Percentiles rank a stretch among this genome's conserved stretches.
These are phyloP conservation scores for Corynespora cassiicola DNA, from an alignment of 2,329 filamentous ascomycete genomes.

Conservation along the genomic window DNA sequence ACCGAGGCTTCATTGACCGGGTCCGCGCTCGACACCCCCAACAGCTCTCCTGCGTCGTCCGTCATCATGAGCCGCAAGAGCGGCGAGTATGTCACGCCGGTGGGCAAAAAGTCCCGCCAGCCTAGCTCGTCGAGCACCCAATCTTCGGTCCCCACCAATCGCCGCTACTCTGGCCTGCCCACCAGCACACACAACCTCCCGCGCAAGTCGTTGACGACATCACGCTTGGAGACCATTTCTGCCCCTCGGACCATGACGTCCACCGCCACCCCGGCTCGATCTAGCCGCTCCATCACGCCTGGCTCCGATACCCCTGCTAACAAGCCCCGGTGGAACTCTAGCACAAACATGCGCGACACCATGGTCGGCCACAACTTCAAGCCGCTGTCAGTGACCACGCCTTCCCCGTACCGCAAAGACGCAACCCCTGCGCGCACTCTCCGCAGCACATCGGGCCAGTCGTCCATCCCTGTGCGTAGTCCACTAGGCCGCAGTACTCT, in stretches of 20 bases:
- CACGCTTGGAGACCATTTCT: constrained; percentile 25
- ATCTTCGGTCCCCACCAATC: constrained; percentile 48
- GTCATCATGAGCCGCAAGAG: constrained; percentile 62
- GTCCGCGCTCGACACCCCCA: constrained; percentile 69
- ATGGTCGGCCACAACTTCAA: constrained; percentile 48
- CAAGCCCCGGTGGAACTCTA: constrained; percentile 49
- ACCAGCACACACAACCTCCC: constrained; percentile 27
- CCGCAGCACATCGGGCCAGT: constrained; percentile 38
- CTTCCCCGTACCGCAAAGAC: constrained; percentile 39
- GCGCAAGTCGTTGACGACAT: constrained; percentile 31
- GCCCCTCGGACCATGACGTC: constrained; percentile 31
- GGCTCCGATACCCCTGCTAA: constrained; percentile 28
- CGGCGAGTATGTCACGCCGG: constrained; percentile 56
- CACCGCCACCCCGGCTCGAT: constrained; percentile 34
- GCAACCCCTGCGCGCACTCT: constrained; percentile 23
- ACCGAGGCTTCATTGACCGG: constrained; percentile 76
- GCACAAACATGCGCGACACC: constrained; percentile 46
- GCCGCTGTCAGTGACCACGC: constrained; percentile 40
- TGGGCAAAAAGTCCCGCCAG: constrained; percentile 54
- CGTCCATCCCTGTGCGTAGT: constrained; percentile 43
- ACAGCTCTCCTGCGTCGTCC: constrained; percentile 71
- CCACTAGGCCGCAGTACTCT: constrained; percentile 36
- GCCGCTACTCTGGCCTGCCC: constrained; percentile 58
- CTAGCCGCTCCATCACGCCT: constrained; percentile 29
- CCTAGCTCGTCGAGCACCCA: constrained; percentile 53